phyloP scores from a whole-genome alignment of 768 basidiomycete genomes.

The Tremella mesenterica region DNA sequence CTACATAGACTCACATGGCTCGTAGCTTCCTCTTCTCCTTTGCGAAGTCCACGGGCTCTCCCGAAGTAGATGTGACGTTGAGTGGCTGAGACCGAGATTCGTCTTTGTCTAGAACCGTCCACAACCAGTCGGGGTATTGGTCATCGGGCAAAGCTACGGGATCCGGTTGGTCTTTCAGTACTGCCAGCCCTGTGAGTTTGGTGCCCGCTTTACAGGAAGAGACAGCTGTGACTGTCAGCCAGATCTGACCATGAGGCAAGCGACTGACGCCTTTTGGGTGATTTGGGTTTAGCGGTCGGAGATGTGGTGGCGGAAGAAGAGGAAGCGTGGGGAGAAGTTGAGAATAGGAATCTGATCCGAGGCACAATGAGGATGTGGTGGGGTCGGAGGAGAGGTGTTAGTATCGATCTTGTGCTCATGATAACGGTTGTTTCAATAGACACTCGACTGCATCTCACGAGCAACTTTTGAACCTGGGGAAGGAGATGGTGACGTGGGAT shows the following conservation, averaged over 20 bases:
- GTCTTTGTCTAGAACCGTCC: constrained; percentile 56
- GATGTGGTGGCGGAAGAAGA: constrained; percentile 2
- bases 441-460: not conserved
- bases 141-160: constrained; percentile 70
- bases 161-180: constrained; percentile 70
- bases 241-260: not conserved
- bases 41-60: constrained; percentile 15
- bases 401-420: not conserved
- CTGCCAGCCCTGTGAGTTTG: constrained; percentile 67
- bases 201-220: constrained; percentile 54
- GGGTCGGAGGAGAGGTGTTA: not conserved
- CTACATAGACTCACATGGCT: constrained; percentile 25
- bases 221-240: constrained; percentile 8
- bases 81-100: not conserved
- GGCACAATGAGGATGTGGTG: not conserved
- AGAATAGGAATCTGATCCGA: too few species aligned
- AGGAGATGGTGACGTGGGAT: too few species aligned
- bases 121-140: constrained; percentile 81
- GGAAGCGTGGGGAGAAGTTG: not conserved
- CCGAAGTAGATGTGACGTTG: not conserved
- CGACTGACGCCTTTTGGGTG: constrained; percentile 4
- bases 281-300: constrained; percentile 2
- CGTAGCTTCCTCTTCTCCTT: constrained; percentile 38
- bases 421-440: not conserved
- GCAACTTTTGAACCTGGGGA: not conserved